These are phyloP conservation scores for Hanseniaspora jakobsenii DNA, from an alignment of 805 yeast species.

Conservation along the genomic window DNA sequence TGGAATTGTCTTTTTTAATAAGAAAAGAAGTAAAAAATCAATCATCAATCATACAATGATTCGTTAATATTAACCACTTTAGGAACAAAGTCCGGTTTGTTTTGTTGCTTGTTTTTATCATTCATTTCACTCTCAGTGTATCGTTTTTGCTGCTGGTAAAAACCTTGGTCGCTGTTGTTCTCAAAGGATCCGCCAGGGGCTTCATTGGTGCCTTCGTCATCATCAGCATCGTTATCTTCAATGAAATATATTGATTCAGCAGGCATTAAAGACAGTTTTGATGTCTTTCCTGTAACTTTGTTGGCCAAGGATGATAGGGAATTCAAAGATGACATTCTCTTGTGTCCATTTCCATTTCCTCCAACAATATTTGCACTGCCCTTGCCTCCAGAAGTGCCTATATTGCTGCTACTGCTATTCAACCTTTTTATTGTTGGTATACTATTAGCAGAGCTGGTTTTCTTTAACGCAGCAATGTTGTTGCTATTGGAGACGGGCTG, in stretches of 20 bases:
- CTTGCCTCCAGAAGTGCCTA: background rate
- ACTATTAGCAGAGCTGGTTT: background rate
- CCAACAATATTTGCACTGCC: background rate
- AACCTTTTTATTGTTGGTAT: conserved; percentile 1
- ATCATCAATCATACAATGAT: conserved; percentile 2
- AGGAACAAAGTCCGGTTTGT: too few relatives aligned
- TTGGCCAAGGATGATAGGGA: too few relatives aligned
- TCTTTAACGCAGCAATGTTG: background rate
- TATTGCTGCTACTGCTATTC: background rate
- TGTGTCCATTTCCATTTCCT: conserved; percentile 1
- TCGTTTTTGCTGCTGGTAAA: too few relatives aligned
- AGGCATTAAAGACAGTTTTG: conserved; percentile 10
- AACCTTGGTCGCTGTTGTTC: too few relatives aligned
- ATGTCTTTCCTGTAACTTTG: background rate
- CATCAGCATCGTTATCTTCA: background rate
- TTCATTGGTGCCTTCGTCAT: background rate
- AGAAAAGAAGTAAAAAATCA: too few relatives aligned
- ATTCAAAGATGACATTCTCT: conserved; percentile 13
- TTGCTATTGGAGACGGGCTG: conserved; percentile 2
- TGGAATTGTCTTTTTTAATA: background rate
- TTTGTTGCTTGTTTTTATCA: background rate
- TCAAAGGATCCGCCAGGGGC: background rate
- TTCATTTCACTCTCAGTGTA: too few relatives aligned
- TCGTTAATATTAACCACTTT: conserved; percentile 8
- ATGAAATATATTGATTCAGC: background rate